Evolutionary conservation across 2,329 filamentous ascomycete genomes (phyloP), one percentile per base, ranked within the genome.

Genomic region (Hysterium pulicare): DNA sequence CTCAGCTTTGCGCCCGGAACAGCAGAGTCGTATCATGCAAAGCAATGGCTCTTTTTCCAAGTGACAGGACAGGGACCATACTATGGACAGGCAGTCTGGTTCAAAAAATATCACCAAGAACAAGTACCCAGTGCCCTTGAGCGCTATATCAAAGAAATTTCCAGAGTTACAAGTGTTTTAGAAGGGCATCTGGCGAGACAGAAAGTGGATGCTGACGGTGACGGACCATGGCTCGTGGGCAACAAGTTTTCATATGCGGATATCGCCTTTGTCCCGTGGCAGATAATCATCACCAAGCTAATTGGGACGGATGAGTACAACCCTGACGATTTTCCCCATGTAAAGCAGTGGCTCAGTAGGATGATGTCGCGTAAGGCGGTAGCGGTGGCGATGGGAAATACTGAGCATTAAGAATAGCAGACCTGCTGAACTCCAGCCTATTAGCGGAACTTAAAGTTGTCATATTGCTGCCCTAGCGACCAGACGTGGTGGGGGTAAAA

Each of bases 61-160:
- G 57, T 59, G 31, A 63, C 64, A 2, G 72, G 72, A 6, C 73
- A 76, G 48, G 73, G 72, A 1, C 73, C 72, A 0, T 76, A 75
- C 51, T 75, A 53, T 37, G 62, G 62, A 1, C 61, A 66, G 45
- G 54, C 50, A 3, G 45, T 49, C 9, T 70, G 67, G 68, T 71
- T 71, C 49, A 58, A 53, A 7, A 50, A 48, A 23, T 63, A 49
- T 47, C 66, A 69, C 41, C 40, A 55, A 0, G 74, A 77, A 54
- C 66, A 72, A 45, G 4, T 78, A 5, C 64, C 62, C 1, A 69
- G 61, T 5, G 76, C 71, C 8, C 60, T 72, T 16, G 65, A 71
- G 11, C 62, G 75, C 6, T 79, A 78, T 57, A 49, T 50, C 10
- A 65, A 70, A 7, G 73, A 79, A 55, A 62, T 73, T n/a, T 59